A percentile compares a stretch with the other conserved stretches of the same genome.
phyloP scores from a whole-genome alignment of 2,329 filamentous ascomycete genomes.

The Diaporthe longicolla region DNA sequence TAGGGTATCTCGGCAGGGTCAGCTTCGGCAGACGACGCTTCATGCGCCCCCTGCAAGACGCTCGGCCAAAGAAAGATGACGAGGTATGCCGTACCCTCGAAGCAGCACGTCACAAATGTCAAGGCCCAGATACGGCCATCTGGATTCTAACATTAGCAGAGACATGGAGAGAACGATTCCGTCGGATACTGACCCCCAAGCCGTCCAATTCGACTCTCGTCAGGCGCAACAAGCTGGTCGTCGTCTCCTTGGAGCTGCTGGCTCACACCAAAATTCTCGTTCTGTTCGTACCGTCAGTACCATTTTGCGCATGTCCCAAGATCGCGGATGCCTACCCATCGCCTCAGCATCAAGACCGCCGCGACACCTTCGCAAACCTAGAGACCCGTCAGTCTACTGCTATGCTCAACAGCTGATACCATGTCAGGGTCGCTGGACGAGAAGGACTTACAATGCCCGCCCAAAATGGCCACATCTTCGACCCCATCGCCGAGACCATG shows the following conservation, averaged over 20 bases:
- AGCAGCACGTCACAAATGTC: constrained; percentile 52
- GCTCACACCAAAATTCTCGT: constrained; percentile 42
- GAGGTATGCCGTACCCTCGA: constrained; percentile 53
- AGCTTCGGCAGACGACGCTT: not conserved
- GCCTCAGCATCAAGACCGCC: constrained; percentile 49
- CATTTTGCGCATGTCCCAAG: too few relatives aligned
- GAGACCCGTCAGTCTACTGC: not conserved
- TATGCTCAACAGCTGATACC: not conserved
- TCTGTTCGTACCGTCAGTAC: constrained; percentile 29
- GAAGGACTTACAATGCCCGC: constrained; percentile 53
- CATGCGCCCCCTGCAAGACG: constrained; percentile 50
- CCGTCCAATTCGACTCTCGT: not conserved
- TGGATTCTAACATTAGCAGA: constrained; percentile 31
- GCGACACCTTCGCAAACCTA: constrained; percentile 49
- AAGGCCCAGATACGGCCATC: constrained; percentile 50
- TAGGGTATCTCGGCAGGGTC: constrained; percentile 42
- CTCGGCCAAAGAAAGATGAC: constrained; percentile 53
- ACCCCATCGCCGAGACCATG: constrained; percentile 60
- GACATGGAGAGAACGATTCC: not conserved
- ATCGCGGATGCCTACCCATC: constrained; percentile 45
- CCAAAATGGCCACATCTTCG: constrained; percentile 65
- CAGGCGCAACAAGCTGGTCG: not conserved
- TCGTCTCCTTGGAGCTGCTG: not conserved
- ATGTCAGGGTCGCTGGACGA: not conserved
- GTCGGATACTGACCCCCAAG: constrained; percentile 36